Evolutionary conservation across 2,329 filamentous ascomycete species (phyloP), one percentile per base, ranked within the genome.

Genomic region (Plenodomus lindquistii): DNA sequence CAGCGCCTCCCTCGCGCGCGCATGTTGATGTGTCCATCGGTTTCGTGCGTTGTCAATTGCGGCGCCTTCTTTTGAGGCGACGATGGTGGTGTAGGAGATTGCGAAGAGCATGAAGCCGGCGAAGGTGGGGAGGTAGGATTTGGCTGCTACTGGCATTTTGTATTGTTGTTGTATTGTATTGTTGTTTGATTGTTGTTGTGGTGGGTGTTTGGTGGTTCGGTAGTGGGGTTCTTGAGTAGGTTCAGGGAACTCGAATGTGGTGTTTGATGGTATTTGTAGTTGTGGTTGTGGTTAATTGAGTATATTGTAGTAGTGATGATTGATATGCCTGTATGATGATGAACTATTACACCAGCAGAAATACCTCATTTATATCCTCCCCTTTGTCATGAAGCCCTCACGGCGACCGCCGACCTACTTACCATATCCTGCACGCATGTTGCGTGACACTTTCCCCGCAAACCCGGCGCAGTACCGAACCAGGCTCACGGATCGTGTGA

Each of bases 11-110:
- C n/a, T n/a, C n/a, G 61, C 59, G 13, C 53, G 51, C 1, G 57
- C 59, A 19, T 64, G 59, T 50, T 72, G 69, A 2, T 63, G 37
- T 49, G 70, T 64, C 65, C 67, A 72, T n/a, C 68, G 55, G 37
- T 59, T 63, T 24, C 66, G 63, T 11, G 69, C 68, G 35, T 48
- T 52, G 50, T 71, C 68, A 29, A 72, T 60, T 15, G 63, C 54
- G 10, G 59, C 61, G 40, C 68, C 69, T 60, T 72, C 69, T 51
- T 61, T 59, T 15, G 56, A 46, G 4, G 69, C 69, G 2, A 66
- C 66, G 21, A 67, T 42, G 34, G 62, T 58, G 4, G 67, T 70
- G 63, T 72, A 72, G 36, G 65, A 65, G 52, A 66, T 52, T 10
- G 60, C 66, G 37, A 61, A 39, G 44, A 48, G 68, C 8, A 72